Evolutionary conservation across 257 asterid species (phyloP).

Genomic region (Paulownia fortunei): DNA sequence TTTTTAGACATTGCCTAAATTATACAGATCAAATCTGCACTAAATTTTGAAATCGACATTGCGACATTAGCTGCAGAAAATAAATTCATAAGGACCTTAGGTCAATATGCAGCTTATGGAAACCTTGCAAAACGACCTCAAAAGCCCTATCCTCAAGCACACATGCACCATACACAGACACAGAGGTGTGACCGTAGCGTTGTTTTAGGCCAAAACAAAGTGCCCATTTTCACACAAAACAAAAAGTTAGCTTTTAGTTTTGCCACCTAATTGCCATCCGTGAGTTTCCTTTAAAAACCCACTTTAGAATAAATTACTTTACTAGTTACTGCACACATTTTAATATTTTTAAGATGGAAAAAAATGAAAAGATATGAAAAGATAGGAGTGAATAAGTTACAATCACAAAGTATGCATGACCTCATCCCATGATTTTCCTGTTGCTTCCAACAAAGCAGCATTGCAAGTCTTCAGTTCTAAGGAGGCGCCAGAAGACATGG

Average conservation of each 20-base stretch:
- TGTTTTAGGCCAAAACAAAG: too few species aligned
- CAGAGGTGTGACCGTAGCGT: background rate
- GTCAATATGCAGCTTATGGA: background rate
- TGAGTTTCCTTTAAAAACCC: too few species aligned
- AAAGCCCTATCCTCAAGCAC: background rate
- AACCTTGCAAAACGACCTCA: background rate
- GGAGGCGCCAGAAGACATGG: conserved; percentile 61
- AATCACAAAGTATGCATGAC: conserved; percentile 31
- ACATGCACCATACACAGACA: background rate
- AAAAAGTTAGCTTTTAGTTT: background rate
- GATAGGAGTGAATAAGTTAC: too few species aligned
- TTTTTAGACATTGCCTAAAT: background rate
- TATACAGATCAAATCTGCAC: background rate
- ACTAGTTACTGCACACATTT: background rate
- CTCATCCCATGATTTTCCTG: conserved; percentile 76
- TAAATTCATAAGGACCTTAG: background rate
- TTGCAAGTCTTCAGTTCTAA: conserved; percentile 71
- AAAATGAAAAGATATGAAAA: background rate
- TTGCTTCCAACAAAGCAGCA: conserved; percentile 75
- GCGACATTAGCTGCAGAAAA: background rate
- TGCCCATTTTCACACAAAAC: background rate
- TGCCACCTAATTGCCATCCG: background rate
- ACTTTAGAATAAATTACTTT: background rate
- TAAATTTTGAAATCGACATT: background rate
- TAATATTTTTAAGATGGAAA: background rate